Evolutionary conservation across 441 rosid genomes (phyloP).

Genomic region (Gossypium schwendimanii): DNA sequence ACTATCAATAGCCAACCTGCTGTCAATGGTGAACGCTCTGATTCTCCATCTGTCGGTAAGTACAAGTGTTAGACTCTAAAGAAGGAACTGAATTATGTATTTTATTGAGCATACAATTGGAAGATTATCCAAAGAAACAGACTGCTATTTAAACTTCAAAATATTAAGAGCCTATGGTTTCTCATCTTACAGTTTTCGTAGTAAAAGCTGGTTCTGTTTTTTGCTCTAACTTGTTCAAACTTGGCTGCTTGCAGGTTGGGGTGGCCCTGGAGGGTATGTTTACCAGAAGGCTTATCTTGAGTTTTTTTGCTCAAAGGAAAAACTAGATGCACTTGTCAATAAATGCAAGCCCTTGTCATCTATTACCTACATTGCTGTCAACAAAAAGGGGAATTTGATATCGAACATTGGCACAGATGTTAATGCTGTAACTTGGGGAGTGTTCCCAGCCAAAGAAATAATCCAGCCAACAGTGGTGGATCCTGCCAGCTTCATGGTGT

Average conservation of each 20-base stretch:
- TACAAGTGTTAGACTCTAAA: neutral
- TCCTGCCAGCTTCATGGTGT: constrained; percentile 75
- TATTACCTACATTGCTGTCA: constrained; percentile 68
- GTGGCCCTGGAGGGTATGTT: constrained; percentile 87
- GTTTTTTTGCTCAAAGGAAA: constrained; percentile 80
- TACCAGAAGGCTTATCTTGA: constrained; percentile 94
- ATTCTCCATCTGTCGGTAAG: constrained; percentile 76
- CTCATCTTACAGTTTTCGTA: neutral
- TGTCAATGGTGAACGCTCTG: constrained; percentile 75
- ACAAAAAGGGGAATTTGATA: constrained; percentile 51
- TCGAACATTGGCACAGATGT: constrained; percentile 54
- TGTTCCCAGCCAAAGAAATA: constrained; percentile 80
- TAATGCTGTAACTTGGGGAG: constrained; percentile 98
- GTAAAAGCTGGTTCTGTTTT: neutral
- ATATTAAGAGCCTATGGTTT: neutral
- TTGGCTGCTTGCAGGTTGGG: constrained; percentile 69
- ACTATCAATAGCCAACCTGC: constrained; percentile 98
- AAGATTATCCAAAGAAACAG: neutral
- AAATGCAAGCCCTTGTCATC: constrained; percentile 55
- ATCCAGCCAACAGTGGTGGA: constrained; percentile 92
- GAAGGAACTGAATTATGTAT: neutral
- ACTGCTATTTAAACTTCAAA: neutral
- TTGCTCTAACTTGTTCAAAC: neutral
- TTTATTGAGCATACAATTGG: neutral
- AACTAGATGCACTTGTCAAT: constrained; percentile 51